Evolutionary conservation across 805 yeast species (phyloP).

Genomic region (Metschnikowia cerradonensis): DNA sequence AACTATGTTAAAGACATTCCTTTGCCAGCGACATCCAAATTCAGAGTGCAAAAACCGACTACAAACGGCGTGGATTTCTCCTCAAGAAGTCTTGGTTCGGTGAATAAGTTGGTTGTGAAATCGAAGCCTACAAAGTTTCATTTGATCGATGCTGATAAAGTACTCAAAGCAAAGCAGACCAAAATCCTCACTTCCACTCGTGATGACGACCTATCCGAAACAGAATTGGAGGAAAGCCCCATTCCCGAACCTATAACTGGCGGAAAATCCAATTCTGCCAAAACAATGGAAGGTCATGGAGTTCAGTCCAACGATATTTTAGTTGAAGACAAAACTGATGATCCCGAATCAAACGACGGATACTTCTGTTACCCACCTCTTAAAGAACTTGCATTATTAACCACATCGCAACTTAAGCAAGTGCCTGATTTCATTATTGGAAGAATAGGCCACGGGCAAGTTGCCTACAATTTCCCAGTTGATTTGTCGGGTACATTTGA

Average conservation of each 20-base stretch:
- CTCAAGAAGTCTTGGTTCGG: constrained; percentile 18
- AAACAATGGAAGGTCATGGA: constrained; percentile 5
- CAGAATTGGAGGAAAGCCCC: not conserved
- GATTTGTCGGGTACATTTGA: constrained; percentile 54
- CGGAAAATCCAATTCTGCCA: constrained; percentile 23
- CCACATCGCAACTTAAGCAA: constrained; percentile 46
- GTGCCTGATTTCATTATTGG: constrained; percentile 68
- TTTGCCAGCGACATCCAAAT: not conserved
- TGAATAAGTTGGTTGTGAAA: constrained; percentile 35
- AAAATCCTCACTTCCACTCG: constrained; percentile 1
- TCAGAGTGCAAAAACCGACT: not conserved
- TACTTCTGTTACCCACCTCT: constrained; percentile 76
- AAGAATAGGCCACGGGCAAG: constrained; percentile 62
- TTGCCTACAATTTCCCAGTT: constrained; percentile 64
- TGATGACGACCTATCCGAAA: constrained; percentile 3
- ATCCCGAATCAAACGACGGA: constrained; percentile 26
- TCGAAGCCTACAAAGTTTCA: constrained; percentile 40
- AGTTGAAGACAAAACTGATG: constrained; percentile 15
- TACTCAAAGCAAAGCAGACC: constrained; percentile 28
- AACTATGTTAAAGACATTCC: constrained; percentile 18
- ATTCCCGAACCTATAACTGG: constrained; percentile 11
- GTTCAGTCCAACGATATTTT: not conserved
- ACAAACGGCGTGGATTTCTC: not conserved
- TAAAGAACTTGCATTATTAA: constrained; percentile 40
- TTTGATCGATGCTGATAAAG: constrained; percentile 39